Evolutionary conservation across 2,329 filamentous ascomycete species (phyloP).

Genomic region (Penicillium psychrosexuale): DNA sequence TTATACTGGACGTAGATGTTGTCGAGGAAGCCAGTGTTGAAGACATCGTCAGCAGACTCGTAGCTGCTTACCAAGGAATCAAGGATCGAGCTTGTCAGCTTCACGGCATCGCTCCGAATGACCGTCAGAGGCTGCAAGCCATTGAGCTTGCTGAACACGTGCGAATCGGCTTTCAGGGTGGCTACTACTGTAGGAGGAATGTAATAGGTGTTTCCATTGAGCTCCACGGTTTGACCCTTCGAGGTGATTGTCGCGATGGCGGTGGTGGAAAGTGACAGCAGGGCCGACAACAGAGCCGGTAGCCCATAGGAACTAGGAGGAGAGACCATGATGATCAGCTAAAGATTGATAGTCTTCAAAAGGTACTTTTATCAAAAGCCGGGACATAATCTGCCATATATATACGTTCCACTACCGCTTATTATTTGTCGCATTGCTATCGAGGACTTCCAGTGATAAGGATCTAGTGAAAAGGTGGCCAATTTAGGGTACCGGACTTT

Average conservation of each 20-base stretch:
- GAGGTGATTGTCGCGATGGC: background rate
- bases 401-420: background rate
- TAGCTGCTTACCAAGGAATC: background rate
- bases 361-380: background rate
- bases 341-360: background rate
- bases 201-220: background rate
- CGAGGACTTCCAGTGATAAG: background rate
- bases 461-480: background rate
- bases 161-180: background rate
- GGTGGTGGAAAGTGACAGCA: background rate
- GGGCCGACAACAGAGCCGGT: background rate
- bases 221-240: background rate
- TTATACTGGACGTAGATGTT: background rate
- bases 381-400: background rate
- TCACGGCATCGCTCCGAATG: background rate
- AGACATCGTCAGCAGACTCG: background rate
- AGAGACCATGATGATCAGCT: background rate
- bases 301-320: background rate
- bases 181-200: background rate
- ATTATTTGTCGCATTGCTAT: background rate
- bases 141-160: background rate
- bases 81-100: background rate
- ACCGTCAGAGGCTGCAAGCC: background rate
- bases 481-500: background rate
- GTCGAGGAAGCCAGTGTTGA: background rate